Evolutionary conservation across 108 stramenopile genomes (phyloP).

Genomic region (Pinguiococcus pyrenoidosus): DNA sequence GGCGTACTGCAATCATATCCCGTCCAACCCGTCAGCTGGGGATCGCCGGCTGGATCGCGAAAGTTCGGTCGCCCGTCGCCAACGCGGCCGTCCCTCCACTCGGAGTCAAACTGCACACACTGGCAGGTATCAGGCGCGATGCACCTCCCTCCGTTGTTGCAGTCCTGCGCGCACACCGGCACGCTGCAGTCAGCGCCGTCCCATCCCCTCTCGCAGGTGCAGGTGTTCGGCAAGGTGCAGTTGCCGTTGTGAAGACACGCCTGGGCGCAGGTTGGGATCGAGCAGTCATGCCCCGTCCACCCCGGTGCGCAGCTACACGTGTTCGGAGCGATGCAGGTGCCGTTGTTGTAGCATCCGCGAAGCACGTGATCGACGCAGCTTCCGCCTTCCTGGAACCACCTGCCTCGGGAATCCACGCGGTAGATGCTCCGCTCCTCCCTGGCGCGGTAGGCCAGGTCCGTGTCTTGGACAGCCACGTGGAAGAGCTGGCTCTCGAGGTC

Average conservation of each 20-base stretch:
- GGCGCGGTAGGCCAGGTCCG: constrained; percentile 8
- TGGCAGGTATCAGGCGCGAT: constrained; percentile 50
- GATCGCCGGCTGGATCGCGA: constrained; percentile 51
- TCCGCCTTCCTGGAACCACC: constrained; percentile 44
- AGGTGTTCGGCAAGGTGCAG: constrained; percentile 37
- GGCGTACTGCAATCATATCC: constrained; percentile 63
- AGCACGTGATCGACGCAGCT: constrained; percentile 60
- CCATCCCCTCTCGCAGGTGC: constrained; percentile 51
- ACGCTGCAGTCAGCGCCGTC: constrained; percentile 31
- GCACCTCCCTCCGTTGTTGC: constrained; percentile 45
- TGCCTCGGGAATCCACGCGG: constrained; percentile 17
- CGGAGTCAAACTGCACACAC: constrained; percentile 43
- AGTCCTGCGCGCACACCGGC: constrained; percentile 51
- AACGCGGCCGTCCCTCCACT: constrained; percentile 48
- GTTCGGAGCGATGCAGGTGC: constrained; percentile 20
- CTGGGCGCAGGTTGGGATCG: constrained; percentile 10
- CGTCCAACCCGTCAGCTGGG: constrained; percentile 71
- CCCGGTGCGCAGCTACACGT: constrained; percentile 20
- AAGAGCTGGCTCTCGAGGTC: background rate
- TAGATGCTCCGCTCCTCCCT: background rate
- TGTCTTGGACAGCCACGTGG: constrained; percentile 6
- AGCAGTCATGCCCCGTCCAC: constrained; percentile 23
- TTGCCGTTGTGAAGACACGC: constrained; percentile 17
- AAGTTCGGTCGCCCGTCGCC: constrained; percentile 56
- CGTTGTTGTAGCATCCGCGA: constrained; percentile 43